A percentile compares a stretch with the other conserved stretches of the same genome.
These are phyloP conservation scores for Coriaria nepalensis DNA, from an alignment of 306 rosid genomes.

Conservation along the genomic window DNA sequence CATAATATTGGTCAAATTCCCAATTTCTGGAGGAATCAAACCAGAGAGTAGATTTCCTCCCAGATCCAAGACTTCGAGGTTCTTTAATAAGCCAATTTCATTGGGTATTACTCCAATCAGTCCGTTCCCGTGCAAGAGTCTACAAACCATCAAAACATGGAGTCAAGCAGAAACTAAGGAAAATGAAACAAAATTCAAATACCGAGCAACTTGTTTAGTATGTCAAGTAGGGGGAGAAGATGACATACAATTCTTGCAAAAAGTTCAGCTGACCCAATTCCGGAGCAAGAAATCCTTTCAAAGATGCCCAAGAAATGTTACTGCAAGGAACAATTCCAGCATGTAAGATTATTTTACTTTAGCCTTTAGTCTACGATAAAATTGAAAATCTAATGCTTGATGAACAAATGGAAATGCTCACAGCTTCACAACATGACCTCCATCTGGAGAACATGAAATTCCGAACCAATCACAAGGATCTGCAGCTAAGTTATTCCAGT, in stretches of 20 bases:
- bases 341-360: too few relatives aligned
- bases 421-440: constrained; percentile 73
- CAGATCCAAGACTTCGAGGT: constrained; percentile 67
- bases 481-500: constrained; percentile 57
- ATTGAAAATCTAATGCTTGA: not conserved
- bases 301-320: constrained; percentile 60
- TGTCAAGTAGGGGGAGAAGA: not conserved
- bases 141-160: constrained; percentile 19
- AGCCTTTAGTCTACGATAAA: not conserved
- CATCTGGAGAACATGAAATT: constrained; percentile 39
- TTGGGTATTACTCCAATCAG: constrained; percentile 67
- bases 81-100: constrained; percentile 53
- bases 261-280: constrained; percentile 62
- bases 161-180: constrained; percentile 16
- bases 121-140: constrained; percentile 64
- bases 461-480: constrained; percentile 88
- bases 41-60: constrained; percentile 79
- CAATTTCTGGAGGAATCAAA: constrained; percentile 78
- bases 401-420: constrained; percentile 9
- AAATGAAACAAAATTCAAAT: constrained; percentile 8
- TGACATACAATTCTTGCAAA: constrained; percentile 71
- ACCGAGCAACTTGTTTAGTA: not conserved
- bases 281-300: constrained; percentile 66
- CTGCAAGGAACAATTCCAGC: constrained; percentile 28
- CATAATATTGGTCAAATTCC: constrained; percentile 40